Evolutionary conservation across 805 yeast genomes (phyloP).

Genomic region (Tetrapisispora arboricola): DNA sequence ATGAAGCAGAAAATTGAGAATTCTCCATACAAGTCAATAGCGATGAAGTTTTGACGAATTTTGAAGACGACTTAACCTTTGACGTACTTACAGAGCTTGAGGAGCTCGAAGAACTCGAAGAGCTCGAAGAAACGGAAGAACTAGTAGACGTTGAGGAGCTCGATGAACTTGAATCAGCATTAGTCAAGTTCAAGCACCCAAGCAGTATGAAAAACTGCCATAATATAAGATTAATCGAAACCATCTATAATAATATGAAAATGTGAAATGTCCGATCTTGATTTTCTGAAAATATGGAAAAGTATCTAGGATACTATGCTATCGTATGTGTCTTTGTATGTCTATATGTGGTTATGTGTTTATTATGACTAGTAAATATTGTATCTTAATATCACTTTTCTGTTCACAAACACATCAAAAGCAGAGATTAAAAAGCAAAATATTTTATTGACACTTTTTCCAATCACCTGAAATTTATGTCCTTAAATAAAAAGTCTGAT

Average conservation of each 20-base stretch:
- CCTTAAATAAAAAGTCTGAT: too few relatives aligned
- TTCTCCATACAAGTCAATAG: conserved; percentile 85
- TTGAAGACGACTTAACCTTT: neutral
- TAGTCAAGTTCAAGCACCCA: neutral
- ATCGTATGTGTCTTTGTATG: too few relatives aligned
- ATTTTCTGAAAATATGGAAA: too few relatives aligned
- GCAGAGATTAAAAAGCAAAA: too few relatives aligned
- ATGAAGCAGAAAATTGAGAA: conserved; percentile 77
- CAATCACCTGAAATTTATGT: too few relatives aligned
- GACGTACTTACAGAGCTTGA: neutral
- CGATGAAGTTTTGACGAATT: conserved; percentile 45
- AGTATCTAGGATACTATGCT: too few relatives aligned
- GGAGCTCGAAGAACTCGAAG: neutral
- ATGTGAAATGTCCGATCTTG: too few relatives aligned
- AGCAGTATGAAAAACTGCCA: conserved; percentile 1
- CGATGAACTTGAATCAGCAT: neutral
- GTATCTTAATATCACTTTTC: too few relatives aligned
- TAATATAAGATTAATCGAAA: neutral
- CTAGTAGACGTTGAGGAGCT: neutral
- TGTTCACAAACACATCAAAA: too few relatives aligned
- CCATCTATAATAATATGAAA: neutral
- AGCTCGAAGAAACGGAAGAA: neutral
- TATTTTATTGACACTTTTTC: too few relatives aligned
- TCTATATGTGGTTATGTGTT: too few relatives aligned
- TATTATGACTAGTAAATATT: too few relatives aligned